These are phyloP conservation scores for Immersiporthe knoxdaviesiana DNA, from an alignment of 2,329 filamentous ascomycete genomes.

Conservation along the genomic window DNA sequence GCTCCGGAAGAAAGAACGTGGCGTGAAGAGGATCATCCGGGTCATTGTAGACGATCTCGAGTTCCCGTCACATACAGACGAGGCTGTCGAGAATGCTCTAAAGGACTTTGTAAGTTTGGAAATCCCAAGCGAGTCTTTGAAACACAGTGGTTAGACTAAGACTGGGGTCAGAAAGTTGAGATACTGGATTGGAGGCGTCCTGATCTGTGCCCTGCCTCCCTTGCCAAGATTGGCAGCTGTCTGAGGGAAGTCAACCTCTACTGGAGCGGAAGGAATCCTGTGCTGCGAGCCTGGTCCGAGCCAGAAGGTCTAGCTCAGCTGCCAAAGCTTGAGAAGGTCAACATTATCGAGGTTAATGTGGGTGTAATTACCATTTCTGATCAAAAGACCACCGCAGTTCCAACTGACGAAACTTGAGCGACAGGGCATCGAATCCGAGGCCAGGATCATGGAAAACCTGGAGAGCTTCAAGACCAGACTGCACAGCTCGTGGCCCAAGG, in stretches of 20 bases:
- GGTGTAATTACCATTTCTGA: neutral
- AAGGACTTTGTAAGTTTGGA: neutral
- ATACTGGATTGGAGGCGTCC: slow-evolving; percentile 12
- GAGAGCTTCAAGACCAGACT: neutral
- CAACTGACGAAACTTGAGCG: neutral
- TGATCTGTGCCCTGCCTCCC: slow-evolving; percentile 2
- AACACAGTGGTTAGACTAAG: neutral
- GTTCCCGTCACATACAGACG: slow-evolving; percentile 7
- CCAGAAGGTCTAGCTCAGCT: neutral
- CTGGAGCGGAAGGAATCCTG: slow-evolving; percentile 15
- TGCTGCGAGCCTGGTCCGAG: slow-evolving; percentile 10
- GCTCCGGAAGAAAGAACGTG: neutral
- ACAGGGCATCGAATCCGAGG: neutral
- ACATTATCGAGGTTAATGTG: neutral
- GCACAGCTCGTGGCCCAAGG: neutral
- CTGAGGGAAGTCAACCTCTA: slow-evolving; percentile 2
- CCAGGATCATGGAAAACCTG: neutral
- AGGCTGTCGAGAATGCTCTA: neutral
- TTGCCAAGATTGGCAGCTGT: neutral
- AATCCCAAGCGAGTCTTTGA: neutral
- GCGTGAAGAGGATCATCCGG: slow-evolving; percentile 5
- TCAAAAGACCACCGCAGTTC: neutral
- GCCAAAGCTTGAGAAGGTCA: neutral
- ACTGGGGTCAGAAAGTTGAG: neutral
- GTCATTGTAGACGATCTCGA: slow-evolving; percentile 12